phyloP scores from a whole-genome alignment of 306 rosid genomes.

The Gastrolobium bilobum region DNA sequence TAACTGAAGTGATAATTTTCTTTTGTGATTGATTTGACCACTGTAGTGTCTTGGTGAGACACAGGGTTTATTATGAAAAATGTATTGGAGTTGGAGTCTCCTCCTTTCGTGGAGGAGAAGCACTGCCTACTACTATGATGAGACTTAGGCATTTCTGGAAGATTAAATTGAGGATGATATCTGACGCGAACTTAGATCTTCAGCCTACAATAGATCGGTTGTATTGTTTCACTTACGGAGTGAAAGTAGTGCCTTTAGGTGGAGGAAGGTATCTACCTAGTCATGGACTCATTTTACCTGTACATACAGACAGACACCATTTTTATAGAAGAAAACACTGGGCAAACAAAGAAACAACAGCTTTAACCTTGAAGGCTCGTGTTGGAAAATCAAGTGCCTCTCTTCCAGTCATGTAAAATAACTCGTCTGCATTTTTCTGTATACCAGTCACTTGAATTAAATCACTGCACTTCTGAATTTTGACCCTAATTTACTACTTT shows the following conservation, averaged over 20 bases:
- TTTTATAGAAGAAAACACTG: slow-evolving; percentile 23
- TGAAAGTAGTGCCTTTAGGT: background rate
- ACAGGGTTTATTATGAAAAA: slow-evolving; percentile 14
- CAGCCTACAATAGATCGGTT: background rate
- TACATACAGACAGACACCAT: slow-evolving; percentile 16
- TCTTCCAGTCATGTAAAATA: slow-evolving; percentile 22
- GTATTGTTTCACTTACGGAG: slow-evolving; percentile 11
- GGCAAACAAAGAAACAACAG: slow-evolving; percentile 17
- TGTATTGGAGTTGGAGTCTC: background rate
- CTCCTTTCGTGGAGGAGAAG: slow-evolving; percentile 17
- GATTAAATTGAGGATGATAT: slow-evolving; percentile 4
- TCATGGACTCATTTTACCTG: slow-evolving; percentile 26
- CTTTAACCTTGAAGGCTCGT: slow-evolving; percentile 15
- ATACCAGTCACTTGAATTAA: background rate
- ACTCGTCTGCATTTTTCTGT: slow-evolving; percentile 22
- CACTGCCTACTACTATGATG: background rate
- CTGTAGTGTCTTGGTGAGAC: background rate
- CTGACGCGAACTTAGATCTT: slow-evolving; percentile 8
- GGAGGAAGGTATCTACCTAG: slow-evolving; percentile 35
- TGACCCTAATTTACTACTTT: background rate
- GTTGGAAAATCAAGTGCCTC: slow-evolving; percentile 38
- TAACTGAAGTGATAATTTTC: slow-evolving; percentile 12
- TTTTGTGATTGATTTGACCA: slow-evolving; percentile 25
- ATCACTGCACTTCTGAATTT: background rate
- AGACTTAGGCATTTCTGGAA: slow-evolving; percentile 8